phyloP scores from a whole-genome alignment of 768 basidiomycete species.

The Phylloporus rhodoxanthus region DNA sequence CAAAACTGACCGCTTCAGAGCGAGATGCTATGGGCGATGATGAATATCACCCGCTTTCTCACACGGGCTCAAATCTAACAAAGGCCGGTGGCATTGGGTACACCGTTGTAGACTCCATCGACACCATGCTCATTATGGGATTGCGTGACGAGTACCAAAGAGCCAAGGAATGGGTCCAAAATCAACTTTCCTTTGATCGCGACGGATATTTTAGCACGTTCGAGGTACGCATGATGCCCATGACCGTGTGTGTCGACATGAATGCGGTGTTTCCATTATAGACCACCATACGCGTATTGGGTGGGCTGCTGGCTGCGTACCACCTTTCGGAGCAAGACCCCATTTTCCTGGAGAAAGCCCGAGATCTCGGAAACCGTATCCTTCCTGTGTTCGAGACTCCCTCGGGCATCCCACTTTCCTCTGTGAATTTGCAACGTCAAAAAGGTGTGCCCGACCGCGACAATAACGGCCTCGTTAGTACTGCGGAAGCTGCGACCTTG shows the following conservation, averaged over 20 bases:
- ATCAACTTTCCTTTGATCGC: conserved; percentile 65
- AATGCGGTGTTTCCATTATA: conserved; percentile 27
- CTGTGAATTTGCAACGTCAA: conserved; percentile 63
- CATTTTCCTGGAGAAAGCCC: conserved; percentile 69
- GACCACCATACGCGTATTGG: conserved; percentile 90
- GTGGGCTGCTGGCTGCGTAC: conserved; percentile 83
- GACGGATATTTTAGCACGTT: conserved; percentile 84
- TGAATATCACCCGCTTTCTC: conserved; percentile 84
- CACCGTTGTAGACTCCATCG: conserved; percentile 82
- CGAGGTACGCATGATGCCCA: conserved; percentile 51
- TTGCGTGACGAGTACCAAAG: conserved; percentile 72
- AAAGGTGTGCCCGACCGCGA: conserved; percentile 57
- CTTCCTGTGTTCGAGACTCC: conserved; percentile 78
- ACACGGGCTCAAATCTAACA: conserved; percentile 72
- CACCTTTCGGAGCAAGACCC: conserved; percentile 65
- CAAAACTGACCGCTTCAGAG: conserved; percentile 42
- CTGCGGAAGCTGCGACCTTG: conserved; percentile 83
- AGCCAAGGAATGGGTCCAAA: conserved; percentile 71
- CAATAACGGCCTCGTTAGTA: conserved; percentile 59
- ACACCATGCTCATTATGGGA: conserved; percentile 83
- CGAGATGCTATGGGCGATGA: conserved; percentile 87
- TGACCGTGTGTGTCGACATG: neutral
- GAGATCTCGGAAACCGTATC: conserved; percentile 82
- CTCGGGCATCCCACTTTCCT: conserved; percentile 74
- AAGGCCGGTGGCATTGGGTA: conserved; percentile 80